These are phyloP conservation scores for Lasiosphaeria miniovina DNA, from an alignment of 495 filamentous ascomycete genomes.

Conservation along the genomic window DNA sequence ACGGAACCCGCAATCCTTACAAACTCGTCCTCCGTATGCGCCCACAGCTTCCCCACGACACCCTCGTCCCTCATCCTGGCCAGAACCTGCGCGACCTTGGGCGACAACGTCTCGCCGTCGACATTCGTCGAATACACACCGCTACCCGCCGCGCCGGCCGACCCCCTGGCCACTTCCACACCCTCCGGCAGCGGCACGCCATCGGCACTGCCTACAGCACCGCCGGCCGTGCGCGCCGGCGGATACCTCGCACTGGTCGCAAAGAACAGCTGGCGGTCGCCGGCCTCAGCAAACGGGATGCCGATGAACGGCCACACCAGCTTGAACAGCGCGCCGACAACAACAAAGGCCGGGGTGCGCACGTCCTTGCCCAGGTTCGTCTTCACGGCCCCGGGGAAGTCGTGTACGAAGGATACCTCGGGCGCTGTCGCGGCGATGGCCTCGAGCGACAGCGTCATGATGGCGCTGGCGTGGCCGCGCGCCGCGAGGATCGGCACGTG, in stretches of 20 bases:
- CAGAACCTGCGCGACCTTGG: slow-evolving; percentile 36
- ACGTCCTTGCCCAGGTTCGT: slow-evolving; percentile 26
- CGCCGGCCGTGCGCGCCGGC: slow-evolving; percentile 10
- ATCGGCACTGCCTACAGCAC: too few relatives aligned
- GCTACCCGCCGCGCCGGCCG: slow-evolving; percentile 44
- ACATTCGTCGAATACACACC: slow-evolving; percentile 51
- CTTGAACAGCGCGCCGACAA: slow-evolving; percentile 2
- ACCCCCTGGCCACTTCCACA: slow-evolving; percentile 35
- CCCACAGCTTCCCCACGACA: slow-evolving; percentile 44
- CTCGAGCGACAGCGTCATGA: slow-evolving; percentile 53
- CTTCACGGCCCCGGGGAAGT: slow-evolving; percentile 53
- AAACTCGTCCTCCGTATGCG: slow-evolving; percentile 50
- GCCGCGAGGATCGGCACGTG: slow-evolving; percentile 22
- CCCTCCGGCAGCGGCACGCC: slow-evolving; percentile 30
- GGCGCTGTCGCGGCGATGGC: slow-evolving; percentile 44
- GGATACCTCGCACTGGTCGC: slow-evolving; percentile 53
- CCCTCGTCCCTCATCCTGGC: slow-evolving; percentile 35
- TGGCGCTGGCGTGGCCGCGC: slow-evolving; percentile 44
- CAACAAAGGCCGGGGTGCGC: neutral
- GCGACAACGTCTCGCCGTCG: slow-evolving; percentile 37
- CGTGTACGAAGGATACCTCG: slow-evolving; percentile 56
- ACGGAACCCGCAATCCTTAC: slow-evolving; percentile 29
- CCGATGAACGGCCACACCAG: slow-evolving; percentile 18
- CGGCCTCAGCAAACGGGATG: slow-evolving; percentile 40
- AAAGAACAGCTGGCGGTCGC: slow-evolving; percentile 54